These are phyloP conservation scores for Cryptococcus sp. DNA, from an alignment of 1,284 basidiomycete species.

Conservation along the genomic window DNA sequence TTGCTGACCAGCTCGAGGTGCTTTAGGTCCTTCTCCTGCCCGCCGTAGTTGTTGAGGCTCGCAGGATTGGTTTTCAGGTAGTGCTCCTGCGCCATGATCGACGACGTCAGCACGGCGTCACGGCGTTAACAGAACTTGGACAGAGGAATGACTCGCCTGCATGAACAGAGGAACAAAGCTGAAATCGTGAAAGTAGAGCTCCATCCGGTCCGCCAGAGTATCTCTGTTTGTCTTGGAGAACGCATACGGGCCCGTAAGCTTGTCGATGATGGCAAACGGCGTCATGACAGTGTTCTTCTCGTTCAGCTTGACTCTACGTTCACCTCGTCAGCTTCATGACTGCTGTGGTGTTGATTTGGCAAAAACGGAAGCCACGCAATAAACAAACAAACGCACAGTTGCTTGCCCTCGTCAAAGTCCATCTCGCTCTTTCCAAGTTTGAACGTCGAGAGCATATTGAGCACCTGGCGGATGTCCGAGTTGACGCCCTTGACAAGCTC, in stretches of 20 bases:
- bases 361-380: no score
- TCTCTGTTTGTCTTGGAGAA: constrained; percentile 79
- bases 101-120: neutral
- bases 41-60: constrained; percentile 57
- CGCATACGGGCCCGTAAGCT: constrained; percentile 82
- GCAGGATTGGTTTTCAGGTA: constrained; percentile 80
- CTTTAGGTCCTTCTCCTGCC: constrained; percentile 64
- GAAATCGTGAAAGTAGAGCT: constrained; percentile 94
- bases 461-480: constrained; percentile 91
- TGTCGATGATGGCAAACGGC: constrained; percentile 81
- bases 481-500: constrained; percentile 84
- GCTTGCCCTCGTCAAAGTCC: constrained; percentile 86
- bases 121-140: neutral
- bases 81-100: constrained; percentile 77
- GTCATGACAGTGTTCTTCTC: constrained; percentile 89
- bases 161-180: constrained; percentile 92
- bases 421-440: constrained; percentile 73
- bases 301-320: constrained; percentile 71
- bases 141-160: constrained; percentile 59
- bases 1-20: constrained; percentile 78
- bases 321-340: neutral
- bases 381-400: constrained; percentile 60
- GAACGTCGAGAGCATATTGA: constrained; percentile 99
- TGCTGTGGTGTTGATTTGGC: no score
- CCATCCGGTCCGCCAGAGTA: constrained; percentile 86